Conservation (phyloP, 2,329 filamentous ascomycete species). For the Pestalotiopsis sp. region DNA sequence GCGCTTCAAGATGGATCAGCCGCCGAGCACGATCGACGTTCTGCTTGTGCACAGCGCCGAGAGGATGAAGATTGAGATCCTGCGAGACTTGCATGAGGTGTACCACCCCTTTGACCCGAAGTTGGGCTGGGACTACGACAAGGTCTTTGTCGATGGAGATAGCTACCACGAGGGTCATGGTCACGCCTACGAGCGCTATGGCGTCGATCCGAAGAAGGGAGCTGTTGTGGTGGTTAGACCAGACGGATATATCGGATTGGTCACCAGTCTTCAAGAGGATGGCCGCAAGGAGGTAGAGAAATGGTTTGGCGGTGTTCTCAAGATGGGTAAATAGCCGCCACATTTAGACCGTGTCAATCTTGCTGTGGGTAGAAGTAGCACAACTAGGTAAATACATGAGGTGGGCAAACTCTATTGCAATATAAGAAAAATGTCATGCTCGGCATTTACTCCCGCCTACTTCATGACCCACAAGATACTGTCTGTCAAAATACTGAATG, state of each 20-base stretch:
- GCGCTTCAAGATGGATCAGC: conserved; percentile 39
- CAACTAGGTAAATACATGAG: neutral
- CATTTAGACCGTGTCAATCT: too few relatives aligned
- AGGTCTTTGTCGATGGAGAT: conserved; percentile 57
- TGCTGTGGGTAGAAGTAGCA: too few relatives aligned
- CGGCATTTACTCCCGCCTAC: too few relatives aligned
- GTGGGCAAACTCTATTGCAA: too few relatives aligned
- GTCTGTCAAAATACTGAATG: too few relatives aligned
- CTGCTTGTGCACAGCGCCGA: conserved; percentile 62
- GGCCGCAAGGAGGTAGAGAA: conserved; percentile 23
- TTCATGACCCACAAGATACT: too few relatives aligned
- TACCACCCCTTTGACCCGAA: conserved; percentile 49
- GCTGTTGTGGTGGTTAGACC: conserved; percentile 65
- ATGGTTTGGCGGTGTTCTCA: conserved; percentile 24
- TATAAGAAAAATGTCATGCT: too few relatives aligned
- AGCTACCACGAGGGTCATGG: conserved; percentile 57
- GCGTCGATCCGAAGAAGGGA: conserved; percentile 56
- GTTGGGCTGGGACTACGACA: conserved; percentile 59
- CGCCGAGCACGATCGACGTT: conserved; percentile 54
- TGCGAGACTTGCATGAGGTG: conserved; percentile 51
- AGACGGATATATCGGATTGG: conserved; percentile 65
- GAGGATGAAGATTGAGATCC: conserved; percentile 50
- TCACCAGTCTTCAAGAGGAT: conserved; percentile 36
- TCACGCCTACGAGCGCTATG: conserved; percentile 58
- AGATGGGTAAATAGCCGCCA: neutral